Evolutionary conservation across 2,329 filamentous ascomycete species (phyloP).

Genomic region (Penicillium griseofulvum): DNA sequence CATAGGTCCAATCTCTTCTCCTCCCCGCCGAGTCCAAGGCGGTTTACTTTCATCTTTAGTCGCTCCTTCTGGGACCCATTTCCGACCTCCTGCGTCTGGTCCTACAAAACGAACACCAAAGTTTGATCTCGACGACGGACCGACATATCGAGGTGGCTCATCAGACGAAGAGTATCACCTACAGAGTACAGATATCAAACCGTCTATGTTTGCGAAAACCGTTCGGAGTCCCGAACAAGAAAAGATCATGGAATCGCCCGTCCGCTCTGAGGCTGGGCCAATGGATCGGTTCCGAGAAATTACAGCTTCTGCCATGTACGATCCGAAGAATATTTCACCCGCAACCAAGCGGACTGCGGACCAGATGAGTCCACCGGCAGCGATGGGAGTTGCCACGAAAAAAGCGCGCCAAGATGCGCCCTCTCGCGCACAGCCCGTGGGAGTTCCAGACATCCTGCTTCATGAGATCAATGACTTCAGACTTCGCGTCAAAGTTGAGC

Average conservation of each 20-base stretch:
- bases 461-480: conserved; percentile 53
- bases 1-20: conserved; percentile 51
- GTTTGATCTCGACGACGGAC: conserved; percentile 54
- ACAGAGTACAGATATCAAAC: conserved; percentile 57
- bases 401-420: conserved; percentile 43
- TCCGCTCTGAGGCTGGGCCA: conserved; percentile 25
- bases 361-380: conserved; percentile 43
- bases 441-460: conserved; percentile 43
- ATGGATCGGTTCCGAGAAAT: conserved; percentile 45
- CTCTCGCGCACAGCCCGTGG: conserved; percentile 48
- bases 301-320: conserved; percentile 44
- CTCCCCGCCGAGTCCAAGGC: conserved; percentile 38
- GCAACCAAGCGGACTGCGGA: conserved; percentile 42
- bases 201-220: conserved; percentile 55
- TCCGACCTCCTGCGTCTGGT: conserved; percentile 52
- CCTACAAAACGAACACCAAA: conserved; percentile 42
- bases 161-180: conserved; percentile 57
- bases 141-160: conserved; percentile 60
- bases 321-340: conserved; percentile 26
- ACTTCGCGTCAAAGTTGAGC: conserved; percentile 51
- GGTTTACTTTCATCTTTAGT: conserved; percentile 60
- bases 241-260: conserved; percentile 44
- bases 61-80: conserved; percentile 73
- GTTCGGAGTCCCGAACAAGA: conserved; percentile 41
- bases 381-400: conserved; percentile 38